Percentiles rank a stretch among this genome's conserved stretches.
phyloP scores from a whole-genome alignment of 768 basidiomycete species.

The Omphalotus guepiniiformis region DNA sequence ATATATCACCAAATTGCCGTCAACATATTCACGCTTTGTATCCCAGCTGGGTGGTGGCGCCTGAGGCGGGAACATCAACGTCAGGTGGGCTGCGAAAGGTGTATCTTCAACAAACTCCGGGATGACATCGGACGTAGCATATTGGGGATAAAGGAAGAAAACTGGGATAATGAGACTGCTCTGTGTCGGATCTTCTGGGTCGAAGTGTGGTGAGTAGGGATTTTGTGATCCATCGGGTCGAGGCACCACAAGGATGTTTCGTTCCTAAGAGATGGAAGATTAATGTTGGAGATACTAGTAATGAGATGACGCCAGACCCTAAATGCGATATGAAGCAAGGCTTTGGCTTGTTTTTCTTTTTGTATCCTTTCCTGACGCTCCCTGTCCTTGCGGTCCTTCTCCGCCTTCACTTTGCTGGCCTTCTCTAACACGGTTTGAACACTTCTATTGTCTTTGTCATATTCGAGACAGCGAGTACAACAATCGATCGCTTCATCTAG shows the following conservation, averaged over 20 bases:
- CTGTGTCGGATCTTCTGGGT: constrained; percentile 56
- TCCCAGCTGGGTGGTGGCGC: constrained; percentile 76
- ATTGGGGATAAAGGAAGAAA: constrained; percentile 91
- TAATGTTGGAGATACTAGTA: constrained; percentile 7
- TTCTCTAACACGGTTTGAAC: constrained; percentile 47
- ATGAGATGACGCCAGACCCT: constrained; percentile 42
- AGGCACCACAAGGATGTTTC: constrained; percentile 61
- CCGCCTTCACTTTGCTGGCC: constrained; percentile 40
- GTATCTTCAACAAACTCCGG: constrained; percentile 82
- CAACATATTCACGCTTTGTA: constrained; percentile 56
- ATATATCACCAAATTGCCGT: constrained; percentile 69
- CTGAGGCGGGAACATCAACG: constrained; percentile 78
- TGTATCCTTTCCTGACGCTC: constrained; percentile 46
- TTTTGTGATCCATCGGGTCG: constrained; percentile 49
- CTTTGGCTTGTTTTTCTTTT: constrained; percentile 49
- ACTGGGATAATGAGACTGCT: constrained; percentile 74
- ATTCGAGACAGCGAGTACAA: constrained; percentile 61
- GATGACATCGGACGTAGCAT: constrained; percentile 86
- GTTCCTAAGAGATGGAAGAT: constrained; percentile 48
- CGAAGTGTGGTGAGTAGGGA: constrained; percentile 62
- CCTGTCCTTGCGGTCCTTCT: constrained; percentile 46
- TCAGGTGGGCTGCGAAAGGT: constrained; percentile 73
- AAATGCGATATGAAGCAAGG: constrained; percentile 54
- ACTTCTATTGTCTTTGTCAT: constrained; percentile 54
- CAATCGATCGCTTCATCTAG: constrained; percentile 82